Conservation (phyloP, 2,329 filamentous ascomycete species). For the Zelopaecilomyces penicillatus region DNA sequence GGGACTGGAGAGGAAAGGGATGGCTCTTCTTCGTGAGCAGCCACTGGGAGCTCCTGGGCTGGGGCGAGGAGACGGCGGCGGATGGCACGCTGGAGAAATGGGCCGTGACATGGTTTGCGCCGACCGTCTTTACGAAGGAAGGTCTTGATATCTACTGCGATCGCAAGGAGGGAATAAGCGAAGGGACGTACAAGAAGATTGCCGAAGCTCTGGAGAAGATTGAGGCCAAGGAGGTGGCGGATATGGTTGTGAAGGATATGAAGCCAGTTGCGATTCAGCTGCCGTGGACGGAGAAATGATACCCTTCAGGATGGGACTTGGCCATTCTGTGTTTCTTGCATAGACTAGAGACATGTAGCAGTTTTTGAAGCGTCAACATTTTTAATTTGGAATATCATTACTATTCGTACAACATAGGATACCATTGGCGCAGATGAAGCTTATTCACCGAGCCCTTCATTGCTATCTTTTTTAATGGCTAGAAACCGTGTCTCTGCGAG, state of each 20-base stretch:
- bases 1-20: slow-evolving; percentile 74
- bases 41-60: slow-evolving; percentile 77
- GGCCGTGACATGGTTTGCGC: slow-evolving; percentile 78
- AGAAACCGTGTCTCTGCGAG: too few relatives aligned
- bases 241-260: slow-evolving; percentile 41
- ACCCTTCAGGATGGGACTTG: neutral
- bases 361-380: too few relatives aligned
- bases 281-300: slow-evolving; percentile 36
- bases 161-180: slow-evolving; percentile 49
- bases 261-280: slow-evolving; percentile 41
- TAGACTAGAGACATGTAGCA: too few relatives aligned
- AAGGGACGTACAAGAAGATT: slow-evolving; percentile 48
- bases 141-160: slow-evolving; percentile 73
- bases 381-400: too few relatives aligned
- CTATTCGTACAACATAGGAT: too few relatives aligned
- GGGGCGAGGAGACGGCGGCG: slow-evolving; percentile 46
- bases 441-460: too few relatives aligned
- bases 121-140: slow-evolving; percentile 74
- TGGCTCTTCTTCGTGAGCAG: slow-evolving; percentile 62
- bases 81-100: slow-evolving; percentile 47
- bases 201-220: slow-evolving; percentile 37
- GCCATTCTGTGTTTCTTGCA: too few relatives aligned
- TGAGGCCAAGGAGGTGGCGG: slow-evolving; percentile 47
- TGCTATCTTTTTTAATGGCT: too few relatives aligned
- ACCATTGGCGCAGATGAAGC: too few relatives aligned